These are phyloP conservation scores for Tetradesmus lagerheimii DNA, from an alignment of 139 green algal genomes.

Conservation along the genomic window DNA sequence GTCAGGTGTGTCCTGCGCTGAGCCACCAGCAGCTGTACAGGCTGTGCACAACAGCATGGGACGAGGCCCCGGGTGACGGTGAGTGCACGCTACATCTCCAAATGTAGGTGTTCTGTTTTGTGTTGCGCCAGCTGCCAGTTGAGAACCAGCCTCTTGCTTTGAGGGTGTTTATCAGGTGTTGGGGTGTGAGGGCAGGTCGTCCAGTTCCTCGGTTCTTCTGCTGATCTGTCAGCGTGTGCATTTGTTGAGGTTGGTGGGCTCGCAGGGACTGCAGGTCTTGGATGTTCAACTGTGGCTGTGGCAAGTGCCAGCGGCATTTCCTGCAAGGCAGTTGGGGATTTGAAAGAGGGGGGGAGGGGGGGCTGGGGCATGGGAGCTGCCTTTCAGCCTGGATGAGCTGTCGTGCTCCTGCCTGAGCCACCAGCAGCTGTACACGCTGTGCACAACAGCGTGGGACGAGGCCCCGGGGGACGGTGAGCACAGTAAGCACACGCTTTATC, in stretches of 20 bases:
- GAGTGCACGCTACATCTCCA: background rate
- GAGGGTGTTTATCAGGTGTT: no score
- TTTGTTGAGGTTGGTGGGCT: no score
- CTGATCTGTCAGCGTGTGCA: no score
- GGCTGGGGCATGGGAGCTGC: no score
- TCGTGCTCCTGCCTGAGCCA: background rate
- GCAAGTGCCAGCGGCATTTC: no score
- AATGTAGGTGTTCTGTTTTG: background rate
- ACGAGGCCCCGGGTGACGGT: slow-evolving; percentile 78
- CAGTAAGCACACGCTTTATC: slow-evolving; percentile 46
- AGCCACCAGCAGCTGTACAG: slow-evolving; percentile 46
- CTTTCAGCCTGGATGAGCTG: slow-evolving; percentile 39
- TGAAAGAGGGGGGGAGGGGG: no score
- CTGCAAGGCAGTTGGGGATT: no score
- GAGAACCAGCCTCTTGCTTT: no score
- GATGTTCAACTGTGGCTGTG: no score
- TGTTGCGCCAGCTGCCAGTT: background rate
- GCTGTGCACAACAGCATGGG: slow-evolving; percentile 45
- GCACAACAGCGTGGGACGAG: slow-evolving; percentile 30
- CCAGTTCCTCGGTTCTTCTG: no score
- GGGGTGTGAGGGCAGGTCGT: no score
- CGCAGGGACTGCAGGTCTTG: no score
- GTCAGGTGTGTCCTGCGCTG: slow-evolving; percentile 36
- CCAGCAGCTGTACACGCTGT: slow-evolving; percentile 44
- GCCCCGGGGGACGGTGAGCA: slow-evolving; percentile 81